Percentiles rank a stretch among this genome's conserved stretches.
Evolutionary conservation across 1,284 basidiomycete species (phyloP).

Genomic region (Phylloporus sp.): DNA sequence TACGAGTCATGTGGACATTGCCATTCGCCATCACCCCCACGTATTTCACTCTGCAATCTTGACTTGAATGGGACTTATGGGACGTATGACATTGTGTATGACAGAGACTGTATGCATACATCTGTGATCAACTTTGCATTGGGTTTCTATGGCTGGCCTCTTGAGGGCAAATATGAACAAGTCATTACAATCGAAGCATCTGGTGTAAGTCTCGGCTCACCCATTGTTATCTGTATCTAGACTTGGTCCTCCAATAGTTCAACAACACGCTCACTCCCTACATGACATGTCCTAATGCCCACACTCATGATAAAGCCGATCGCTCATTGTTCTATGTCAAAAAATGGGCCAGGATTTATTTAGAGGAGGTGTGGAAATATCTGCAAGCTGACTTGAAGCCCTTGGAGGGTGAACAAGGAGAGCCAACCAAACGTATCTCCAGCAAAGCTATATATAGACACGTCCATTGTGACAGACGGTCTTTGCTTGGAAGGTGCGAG

Average conservation of each 20-base stretch:
- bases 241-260: constrained; percentile 24
- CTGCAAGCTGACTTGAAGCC: constrained; percentile 50
- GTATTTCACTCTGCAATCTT: no score
- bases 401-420: constrained; percentile 56
- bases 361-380: constrained; percentile 67
- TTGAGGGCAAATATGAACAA: constrained; percentile 78
- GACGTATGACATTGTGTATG: background rate
- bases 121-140: constrained; percentile 86
- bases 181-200: constrained; percentile 77
- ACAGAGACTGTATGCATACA: constrained; percentile 79
- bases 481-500: constrained; percentile 29
- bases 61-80: no score
- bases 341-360: constrained; percentile 74
- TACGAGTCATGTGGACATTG: no score
- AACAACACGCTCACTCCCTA: constrained; percentile 37
- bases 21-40: no score
- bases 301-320: constrained; percentile 50
- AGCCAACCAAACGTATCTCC: constrained; percentile 59
- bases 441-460: constrained; percentile 42
- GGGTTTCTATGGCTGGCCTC: constrained; percentile 87
- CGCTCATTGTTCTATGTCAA: constrained; percentile 60
- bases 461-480: constrained; percentile 37
- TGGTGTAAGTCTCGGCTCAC: constrained; percentile 47
- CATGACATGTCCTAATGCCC: constrained; percentile 56
- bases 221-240: background rate